Percentiles rank a stretch among this genome's conserved stretches.
Conservation (phyloP, 148 eudicot species). For the Chenopodium quinoa region DNA sequence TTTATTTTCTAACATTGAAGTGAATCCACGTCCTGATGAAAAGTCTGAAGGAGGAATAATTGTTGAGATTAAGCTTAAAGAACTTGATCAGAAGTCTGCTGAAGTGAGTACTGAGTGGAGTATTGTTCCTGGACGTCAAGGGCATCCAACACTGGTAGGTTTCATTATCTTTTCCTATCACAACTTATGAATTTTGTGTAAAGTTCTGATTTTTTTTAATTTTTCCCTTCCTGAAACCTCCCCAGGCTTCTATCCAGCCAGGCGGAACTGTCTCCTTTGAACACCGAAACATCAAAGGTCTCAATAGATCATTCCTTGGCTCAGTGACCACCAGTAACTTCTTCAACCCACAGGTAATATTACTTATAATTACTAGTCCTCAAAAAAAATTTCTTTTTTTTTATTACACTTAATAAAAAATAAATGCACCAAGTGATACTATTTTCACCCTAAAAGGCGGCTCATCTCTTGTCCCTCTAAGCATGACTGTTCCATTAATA, state of each 20-base stretch:
- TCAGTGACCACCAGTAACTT: conserved; percentile 93
- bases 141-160: conserved; percentile 88
- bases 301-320: conserved; percentile 86
- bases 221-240: neutral
- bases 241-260: conserved; percentile 93
- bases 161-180: conserved; percentile 13
- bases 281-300: conserved; percentile 84
- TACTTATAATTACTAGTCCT: neutral
- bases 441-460: neutral
- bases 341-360: conserved; percentile 84
- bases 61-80: conserved; percentile 95
- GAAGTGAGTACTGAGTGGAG: conserved; percentile 99
- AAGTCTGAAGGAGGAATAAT: conserved; percentile 90
- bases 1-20: conserved; percentile 93
- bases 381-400: neutral
- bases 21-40: conserved; percentile 93
- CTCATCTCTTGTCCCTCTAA: neutral
- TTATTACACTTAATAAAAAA: neutral
- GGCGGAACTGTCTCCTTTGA: conserved; percentile 95
- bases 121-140: conserved; percentile 90
- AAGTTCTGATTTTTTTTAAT: neutral
- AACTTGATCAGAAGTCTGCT: conserved; percentile 87
- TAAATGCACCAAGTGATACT: neutral
- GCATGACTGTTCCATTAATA: neutral
- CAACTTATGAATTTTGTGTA: neutral